Conservation (phyloP, 805 yeast species). For the Candida boidinii region DNA sequence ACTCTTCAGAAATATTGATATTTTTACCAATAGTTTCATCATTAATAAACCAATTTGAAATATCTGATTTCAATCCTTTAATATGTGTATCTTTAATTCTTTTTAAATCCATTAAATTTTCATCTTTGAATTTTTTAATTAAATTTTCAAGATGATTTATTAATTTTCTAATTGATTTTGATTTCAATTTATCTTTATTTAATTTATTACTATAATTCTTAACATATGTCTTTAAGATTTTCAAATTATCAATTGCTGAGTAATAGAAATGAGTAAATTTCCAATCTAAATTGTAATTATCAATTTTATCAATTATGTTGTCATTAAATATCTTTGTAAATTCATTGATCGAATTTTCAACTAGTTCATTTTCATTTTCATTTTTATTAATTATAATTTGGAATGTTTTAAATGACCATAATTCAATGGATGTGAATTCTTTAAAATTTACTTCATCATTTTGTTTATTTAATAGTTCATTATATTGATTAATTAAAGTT, state of each 20-base stretch:
- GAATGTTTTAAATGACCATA: neutral
- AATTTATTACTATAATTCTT: neutral
- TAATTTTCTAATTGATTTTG: no score
- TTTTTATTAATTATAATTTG: neutral
- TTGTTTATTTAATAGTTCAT: no score
- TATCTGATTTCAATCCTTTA: conserved; percentile 2
- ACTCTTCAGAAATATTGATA: conserved; percentile 10
- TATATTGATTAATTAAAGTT: conserved; percentile 5
- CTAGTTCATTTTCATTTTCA: no score
- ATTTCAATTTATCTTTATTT: no score
- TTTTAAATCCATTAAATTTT: conserved; percentile 9
- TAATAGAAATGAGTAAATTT: no score
- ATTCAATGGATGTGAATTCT: neutral
- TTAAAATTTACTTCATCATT: no score
- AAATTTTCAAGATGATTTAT: no score
- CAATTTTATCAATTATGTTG: no score
- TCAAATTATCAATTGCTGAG: conserved; percentile 17
- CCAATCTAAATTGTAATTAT: no score
- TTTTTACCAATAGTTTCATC: conserved; percentile 9
- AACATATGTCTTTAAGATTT: conserved; percentile 9
- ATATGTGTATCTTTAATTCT: conserved; percentile 5
- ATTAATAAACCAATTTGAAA: conserved; percentile 11
- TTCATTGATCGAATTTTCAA: no score
- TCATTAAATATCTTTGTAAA: no score
- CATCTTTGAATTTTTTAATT: conserved; percentile 8